Percentiles rank a stretch among this genome's conserved stretches.
Evolutionary conservation across 345 rosid species (phyloP).

Genomic region (Bretschneidera sinensis): DNA sequence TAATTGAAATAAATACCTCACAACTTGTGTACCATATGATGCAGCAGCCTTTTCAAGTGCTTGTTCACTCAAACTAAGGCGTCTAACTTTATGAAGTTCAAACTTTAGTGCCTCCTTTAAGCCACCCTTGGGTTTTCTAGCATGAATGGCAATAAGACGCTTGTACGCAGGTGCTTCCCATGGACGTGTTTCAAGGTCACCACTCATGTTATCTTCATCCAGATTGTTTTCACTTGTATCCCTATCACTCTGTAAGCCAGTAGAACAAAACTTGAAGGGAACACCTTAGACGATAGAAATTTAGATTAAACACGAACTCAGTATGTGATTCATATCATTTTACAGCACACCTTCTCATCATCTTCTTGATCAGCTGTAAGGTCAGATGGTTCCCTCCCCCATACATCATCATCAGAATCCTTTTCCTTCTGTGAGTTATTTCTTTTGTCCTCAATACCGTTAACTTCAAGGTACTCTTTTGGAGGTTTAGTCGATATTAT

Average conservation of each 20-base stretch:
- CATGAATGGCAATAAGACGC: conserved; percentile 31
- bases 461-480: conserved; percentile 41
- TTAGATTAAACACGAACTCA: conserved; percentile 5
- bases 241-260: conserved; percentile 17
- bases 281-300: background rate
- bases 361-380: conserved; percentile 33
- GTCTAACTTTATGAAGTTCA: conserved; percentile 29
- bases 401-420: conserved; percentile 41
- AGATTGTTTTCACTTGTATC: conserved; percentile 16
- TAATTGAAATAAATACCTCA: conserved; percentile 18
- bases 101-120: conserved; percentile 27
- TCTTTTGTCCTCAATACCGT: conserved; percentile 25
- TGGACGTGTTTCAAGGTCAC: conserved; percentile 17
- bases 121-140: conserved; percentile 33
- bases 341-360: conserved; percentile 31
- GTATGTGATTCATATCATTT: background rate
- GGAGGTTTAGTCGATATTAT: conserved; percentile 70
- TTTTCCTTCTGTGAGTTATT: conserved; percentile 32
- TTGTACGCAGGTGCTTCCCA: conserved; percentile 30
- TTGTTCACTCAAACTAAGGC: conserved; percentile 35
- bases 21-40: conserved; percentile 24
- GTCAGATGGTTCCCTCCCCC: conserved; percentile 49
- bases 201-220: conserved; percentile 22
- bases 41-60: conserved; percentile 36
- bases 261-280: background rate